These are phyloP conservation scores for Hymenoscyphus infarciens DNA, from an alignment of 2,329 filamentous ascomycete species.

Conservation along the genomic window DNA sequence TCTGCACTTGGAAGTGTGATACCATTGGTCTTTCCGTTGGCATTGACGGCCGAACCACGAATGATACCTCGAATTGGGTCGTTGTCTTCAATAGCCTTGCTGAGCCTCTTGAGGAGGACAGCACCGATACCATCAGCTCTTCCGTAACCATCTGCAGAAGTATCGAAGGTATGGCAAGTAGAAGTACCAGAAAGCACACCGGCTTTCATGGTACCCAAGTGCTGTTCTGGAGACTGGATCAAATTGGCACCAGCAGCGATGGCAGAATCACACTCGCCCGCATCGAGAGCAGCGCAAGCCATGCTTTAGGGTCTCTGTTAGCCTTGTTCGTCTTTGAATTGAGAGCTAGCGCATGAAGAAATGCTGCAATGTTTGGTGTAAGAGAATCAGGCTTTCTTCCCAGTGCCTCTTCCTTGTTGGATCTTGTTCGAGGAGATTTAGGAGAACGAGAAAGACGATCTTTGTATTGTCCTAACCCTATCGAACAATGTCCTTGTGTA, in stretches of 20 bases:
- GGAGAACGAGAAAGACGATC: too few relatives aligned
- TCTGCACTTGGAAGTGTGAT: slow-evolving; percentile 50
- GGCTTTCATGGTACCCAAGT: slow-evolving; percentile 19
- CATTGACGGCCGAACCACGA: slow-evolving; percentile 49
- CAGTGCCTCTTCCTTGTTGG: too few relatives aligned
- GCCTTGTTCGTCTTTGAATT: slow-evolving; percentile 24
- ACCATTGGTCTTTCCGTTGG: slow-evolving; percentile 54
- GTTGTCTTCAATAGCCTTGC: slow-evolving; percentile 54
- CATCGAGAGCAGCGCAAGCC: slow-evolving; percentile 47
- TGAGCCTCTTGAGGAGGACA: slow-evolving; percentile 55
- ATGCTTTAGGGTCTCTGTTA: slow-evolving; percentile 45
- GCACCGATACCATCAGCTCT: slow-evolving; percentile 59
- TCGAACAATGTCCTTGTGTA: too few relatives aligned
- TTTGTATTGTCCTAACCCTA: too few relatives aligned
- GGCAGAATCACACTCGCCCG: slow-evolving; percentile 39
- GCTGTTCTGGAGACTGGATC: slow-evolving; percentile 18
- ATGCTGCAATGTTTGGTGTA: too few relatives aligned
- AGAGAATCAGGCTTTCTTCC: too few relatives aligned
- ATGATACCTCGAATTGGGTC: slow-evolving; percentile 56
- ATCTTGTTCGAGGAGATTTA: too few relatives aligned
- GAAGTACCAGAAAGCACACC: slow-evolving; percentile 39
- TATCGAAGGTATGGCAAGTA: slow-evolving; percentile 55
- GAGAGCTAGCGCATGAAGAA: slow-evolving; percentile 4
- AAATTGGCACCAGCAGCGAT: slow-evolving; percentile 25
- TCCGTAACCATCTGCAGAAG: slow-evolving; percentile 59